Evolutionary conservation across 1,284 basidiomycete species (phyloP).

Genomic region (Boletellus sp.): DNA sequence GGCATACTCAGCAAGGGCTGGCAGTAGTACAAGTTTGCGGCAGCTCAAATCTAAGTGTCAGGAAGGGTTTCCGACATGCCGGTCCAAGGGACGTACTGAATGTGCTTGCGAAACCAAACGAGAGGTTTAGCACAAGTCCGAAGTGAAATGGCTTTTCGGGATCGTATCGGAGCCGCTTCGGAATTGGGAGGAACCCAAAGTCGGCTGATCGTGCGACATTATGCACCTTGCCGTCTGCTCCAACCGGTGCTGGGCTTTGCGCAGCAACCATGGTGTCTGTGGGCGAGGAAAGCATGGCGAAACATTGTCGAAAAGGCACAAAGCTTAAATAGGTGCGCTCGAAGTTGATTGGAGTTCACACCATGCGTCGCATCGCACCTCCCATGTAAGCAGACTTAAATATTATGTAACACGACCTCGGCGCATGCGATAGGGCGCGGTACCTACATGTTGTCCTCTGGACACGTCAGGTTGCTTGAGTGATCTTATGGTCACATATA

Average conservation of each 20-base stretch:
- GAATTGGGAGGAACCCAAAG: slow-evolving; percentile 67
- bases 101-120: slow-evolving; percentile 69
- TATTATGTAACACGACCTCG: too few species aligned
- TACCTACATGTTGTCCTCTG: too few species aligned
- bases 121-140: slow-evolving; percentile 54
- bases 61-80: slow-evolving; percentile 16
- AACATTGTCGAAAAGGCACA: too few species aligned
- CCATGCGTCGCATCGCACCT: too few species aligned
- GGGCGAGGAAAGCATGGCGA: too few species aligned
- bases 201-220: slow-evolving; percentile 32
- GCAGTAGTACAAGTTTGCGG: slow-evolving; percentile 69
- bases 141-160: slow-evolving; percentile 57
- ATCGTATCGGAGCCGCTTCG: slow-evolving; percentile 56
- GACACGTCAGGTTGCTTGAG: too few species aligned
- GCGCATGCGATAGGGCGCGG: too few species aligned
- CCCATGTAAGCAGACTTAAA: too few species aligned
- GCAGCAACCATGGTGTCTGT: background rate
- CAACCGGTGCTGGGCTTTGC: background rate
- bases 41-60: slow-evolving; percentile 34
- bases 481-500: too few species aligned
- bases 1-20: slow-evolving; percentile 64
- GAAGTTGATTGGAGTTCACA: too few species aligned
- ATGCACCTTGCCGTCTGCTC: background rate
- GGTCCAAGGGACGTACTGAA: slow-evolving; percentile 35
- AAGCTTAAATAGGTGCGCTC: too few species aligned